Conservation (phyloP, 2,329 filamentous ascomycete genomes). For the Taxawa tesnikishii region DNA sequence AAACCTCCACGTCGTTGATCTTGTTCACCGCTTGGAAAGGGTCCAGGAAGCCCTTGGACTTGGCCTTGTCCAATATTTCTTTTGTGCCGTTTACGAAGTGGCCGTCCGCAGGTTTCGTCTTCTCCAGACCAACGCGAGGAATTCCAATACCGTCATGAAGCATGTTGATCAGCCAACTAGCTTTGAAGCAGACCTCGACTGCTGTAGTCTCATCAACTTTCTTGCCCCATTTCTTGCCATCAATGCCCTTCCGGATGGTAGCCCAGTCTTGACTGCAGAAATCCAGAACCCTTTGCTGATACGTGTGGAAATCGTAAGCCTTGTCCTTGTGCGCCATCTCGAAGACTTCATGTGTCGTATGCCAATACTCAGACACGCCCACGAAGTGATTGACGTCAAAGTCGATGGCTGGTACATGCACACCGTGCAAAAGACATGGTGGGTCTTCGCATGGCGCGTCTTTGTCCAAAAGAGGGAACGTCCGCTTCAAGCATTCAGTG, state of each 20-base stretch:
- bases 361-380: conserved; percentile 97
- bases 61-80: conserved; percentile 53
- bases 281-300: conserved; percentile 70
- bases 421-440: conserved; percentile 81
- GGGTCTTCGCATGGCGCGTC: conserved; percentile 70
- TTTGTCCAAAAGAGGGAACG: conserved; percentile 79
- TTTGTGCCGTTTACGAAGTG: conserved; percentile 59
- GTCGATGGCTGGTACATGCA: conserved; percentile 89
- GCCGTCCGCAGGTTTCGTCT: conserved; percentile 36
- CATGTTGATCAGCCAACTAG: conserved; percentile 94
- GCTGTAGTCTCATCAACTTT: conserved; percentile 64
- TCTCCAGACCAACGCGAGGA: conserved; percentile 63
- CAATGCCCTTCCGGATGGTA: conserved; percentile 55
- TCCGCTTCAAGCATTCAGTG: conserved; percentile 67
- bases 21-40: conserved; percentile 90
- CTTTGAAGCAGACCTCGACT: conserved; percentile 90
- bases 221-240: conserved; percentile 56
- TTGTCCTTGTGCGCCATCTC: conserved; percentile 61
- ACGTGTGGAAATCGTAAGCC: conserved; percentile 80
- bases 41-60: conserved; percentile 64
- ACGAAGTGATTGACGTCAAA: conserved; percentile 97
- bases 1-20: conserved; percentile 82
- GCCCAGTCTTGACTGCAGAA: conserved; percentile 82
- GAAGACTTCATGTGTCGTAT: conserved; percentile 93
- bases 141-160: conserved; percentile 93